These are phyloP conservation scores for Hansfordia pulvinata DNA, from an alignment of 2,329 filamentous ascomycete genomes.

Conservation along the genomic window DNA sequence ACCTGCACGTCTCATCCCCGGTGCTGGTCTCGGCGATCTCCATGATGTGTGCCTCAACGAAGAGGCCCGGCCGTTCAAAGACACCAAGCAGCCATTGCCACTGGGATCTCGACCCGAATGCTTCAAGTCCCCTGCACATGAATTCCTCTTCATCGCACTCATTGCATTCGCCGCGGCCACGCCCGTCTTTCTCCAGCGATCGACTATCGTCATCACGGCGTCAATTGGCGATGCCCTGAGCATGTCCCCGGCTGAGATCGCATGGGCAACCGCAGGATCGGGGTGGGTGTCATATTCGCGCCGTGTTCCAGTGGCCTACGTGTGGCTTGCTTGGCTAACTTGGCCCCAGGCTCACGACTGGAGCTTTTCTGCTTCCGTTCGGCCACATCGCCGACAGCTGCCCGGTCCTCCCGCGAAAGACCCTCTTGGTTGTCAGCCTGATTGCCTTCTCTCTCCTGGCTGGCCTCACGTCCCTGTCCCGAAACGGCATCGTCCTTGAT, in stretches of 20 bases:
- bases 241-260: slow-evolving; percentile 16
- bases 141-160: slow-evolving; percentile 14
- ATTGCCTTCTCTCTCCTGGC: slow-evolving; percentile 14
- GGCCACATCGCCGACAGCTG: slow-evolving; percentile 16
- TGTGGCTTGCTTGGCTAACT: slow-evolving; percentile 1
- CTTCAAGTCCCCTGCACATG: slow-evolving; percentile 12
- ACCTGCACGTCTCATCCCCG: not conserved
- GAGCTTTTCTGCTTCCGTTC: slow-evolving; percentile 17
- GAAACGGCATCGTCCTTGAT: slow-evolving; percentile 15
- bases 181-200: slow-evolving; percentile 17
- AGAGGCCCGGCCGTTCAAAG: not conserved
- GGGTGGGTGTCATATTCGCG: slow-evolving; percentile 9
- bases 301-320: not conserved
- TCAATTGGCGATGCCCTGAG: slow-evolving; percentile 11
- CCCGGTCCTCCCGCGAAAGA: slow-evolving; percentile 13
- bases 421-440: slow-evolving; percentile 15
- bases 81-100: slow-evolving; percentile 3
- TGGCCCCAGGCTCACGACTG: slow-evolving; percentile 13
- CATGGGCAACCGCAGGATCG: slow-evolving; percentile 18
- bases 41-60: not conserved
- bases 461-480: slow-evolving; percentile 13
- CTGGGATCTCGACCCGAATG: slow-evolving; percentile 14
- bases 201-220: slow-evolving; percentile 15
- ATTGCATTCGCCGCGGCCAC: slow-evolving; percentile 17
- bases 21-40: not conserved